Evolutionary conservation across 257 asterid genomes (phyloP).

Genomic region (Forsythia viridissima): DNA sequence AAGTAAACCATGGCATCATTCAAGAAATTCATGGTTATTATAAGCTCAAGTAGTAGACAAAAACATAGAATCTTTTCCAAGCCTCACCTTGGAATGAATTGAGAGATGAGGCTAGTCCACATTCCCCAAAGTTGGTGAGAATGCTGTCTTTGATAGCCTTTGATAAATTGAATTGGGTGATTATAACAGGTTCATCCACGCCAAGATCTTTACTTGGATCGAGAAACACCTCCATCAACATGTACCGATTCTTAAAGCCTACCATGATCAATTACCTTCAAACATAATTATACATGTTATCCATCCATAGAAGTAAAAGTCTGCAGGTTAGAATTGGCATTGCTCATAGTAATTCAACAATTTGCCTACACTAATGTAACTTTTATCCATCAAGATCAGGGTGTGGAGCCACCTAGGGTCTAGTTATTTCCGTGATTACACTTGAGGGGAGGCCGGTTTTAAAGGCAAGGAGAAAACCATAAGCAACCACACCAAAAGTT

Average conservation of each 20-base stretch:
- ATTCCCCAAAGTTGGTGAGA: conserved; percentile 79
- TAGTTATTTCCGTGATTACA: no score
- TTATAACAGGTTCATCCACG: conserved; percentile 64
- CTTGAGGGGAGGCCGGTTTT: no score
- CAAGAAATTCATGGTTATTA: not conserved
- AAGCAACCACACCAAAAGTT: no score
- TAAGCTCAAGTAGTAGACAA: not conserved
- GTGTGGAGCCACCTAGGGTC: no score
- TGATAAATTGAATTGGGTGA: conserved; percentile 64
- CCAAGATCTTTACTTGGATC: conserved; percentile 69
- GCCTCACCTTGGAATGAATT: conserved; percentile 74
- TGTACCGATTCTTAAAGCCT: conserved; percentile 84
- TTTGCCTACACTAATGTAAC: not conserved
- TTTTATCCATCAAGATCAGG: no score
- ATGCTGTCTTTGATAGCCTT: conserved; percentile 74
- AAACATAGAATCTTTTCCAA: not conserved
- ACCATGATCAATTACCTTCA: conserved; percentile 63
- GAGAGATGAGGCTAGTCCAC: conserved; percentile 74
- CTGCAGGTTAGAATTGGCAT: not conserved
- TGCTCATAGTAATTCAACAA: not conserved
- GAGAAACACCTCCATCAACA: conserved; percentile 80
- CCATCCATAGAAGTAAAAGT: not conserved
- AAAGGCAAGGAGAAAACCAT: no score
- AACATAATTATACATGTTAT: conserved; percentile 2
- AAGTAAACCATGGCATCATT: not conserved